Conservation (phyloP, 176 grass and related monocot species). For the Microstegium vimineum region DNA sequence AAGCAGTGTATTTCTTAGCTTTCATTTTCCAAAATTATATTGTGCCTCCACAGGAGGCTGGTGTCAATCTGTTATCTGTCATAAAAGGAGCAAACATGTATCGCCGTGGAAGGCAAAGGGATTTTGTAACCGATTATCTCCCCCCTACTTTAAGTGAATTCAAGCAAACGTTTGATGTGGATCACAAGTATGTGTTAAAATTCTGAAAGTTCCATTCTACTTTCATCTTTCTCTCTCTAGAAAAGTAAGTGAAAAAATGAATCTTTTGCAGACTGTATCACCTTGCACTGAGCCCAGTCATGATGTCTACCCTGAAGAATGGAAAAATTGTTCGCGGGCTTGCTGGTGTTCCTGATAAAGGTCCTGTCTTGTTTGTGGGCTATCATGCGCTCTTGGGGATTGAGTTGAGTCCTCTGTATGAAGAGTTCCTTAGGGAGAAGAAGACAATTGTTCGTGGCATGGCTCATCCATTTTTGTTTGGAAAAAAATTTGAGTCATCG, state of each 20-base stretch:
- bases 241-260: background rate
- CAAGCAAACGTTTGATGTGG: slow-evolving; percentile 71
- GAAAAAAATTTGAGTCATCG: slow-evolving; percentile 39
- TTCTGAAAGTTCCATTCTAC: background rate
- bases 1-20: background rate
- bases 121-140: slow-evolving; percentile 65
- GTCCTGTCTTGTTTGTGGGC: slow-evolving; percentile 81
- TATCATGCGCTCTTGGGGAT: slow-evolving; percentile 80
- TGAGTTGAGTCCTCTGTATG: slow-evolving; percentile 63
- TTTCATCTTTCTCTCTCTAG: background rate
- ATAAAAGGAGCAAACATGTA: slow-evolving; percentile 77
- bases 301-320: slow-evolving; percentile 68
- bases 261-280: slow-evolving; percentile 58
- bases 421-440: slow-evolving; percentile 70
- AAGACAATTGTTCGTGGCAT: slow-evolving; percentile 56
- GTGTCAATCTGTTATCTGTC: slow-evolving; percentile 69
- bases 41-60: slow-evolving; percentile 60
- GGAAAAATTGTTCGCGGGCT: slow-evolving; percentile 75
- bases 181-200: slow-evolving; percentile 36
- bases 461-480: slow-evolving; percentile 67
- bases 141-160: slow-evolving; percentile 76
- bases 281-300: slow-evolving; percentile 65
- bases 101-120: slow-evolving; percentile 53
- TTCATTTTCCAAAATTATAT: background rate
- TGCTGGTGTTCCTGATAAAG: slow-evolving; percentile 66